Evolutionary conservation across 1,139 yeast genomes (phyloP).

Genomic region (Blastobotrys ciferrii): DNA sequence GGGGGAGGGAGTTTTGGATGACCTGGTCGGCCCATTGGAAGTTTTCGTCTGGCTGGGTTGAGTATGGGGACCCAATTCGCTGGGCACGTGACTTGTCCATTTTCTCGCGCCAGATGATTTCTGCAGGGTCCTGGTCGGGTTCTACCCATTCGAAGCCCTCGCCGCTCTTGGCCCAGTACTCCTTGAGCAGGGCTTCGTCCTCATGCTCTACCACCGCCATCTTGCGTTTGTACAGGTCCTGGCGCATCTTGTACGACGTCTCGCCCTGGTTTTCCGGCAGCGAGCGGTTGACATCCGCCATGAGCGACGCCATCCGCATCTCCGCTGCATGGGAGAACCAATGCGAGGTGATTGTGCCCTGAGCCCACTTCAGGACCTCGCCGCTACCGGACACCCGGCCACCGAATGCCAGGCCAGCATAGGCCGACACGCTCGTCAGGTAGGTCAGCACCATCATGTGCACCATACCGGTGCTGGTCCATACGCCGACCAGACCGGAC

Average conservation of each 20-base stretch:
- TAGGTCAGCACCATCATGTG: constrained; percentile 66
- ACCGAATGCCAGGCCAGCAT: constrained; percentile 54
- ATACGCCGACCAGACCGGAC: constrained; percentile 43
- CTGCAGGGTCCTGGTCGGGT: constrained; percentile 80
- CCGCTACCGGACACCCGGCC: constrained; percentile 65
- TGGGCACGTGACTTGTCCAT: constrained; percentile 28
- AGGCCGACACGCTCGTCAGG: constrained; percentile 53
- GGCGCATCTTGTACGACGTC: constrained; percentile 32
- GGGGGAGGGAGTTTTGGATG: constrained; percentile 28
- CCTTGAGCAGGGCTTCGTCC: constrained; percentile 58
- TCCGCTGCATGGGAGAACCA: constrained; percentile 71
- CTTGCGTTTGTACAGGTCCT: constrained; percentile 30
- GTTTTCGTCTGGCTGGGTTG: constrained; percentile 22
- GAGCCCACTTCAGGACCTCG: constrained; percentile 54
- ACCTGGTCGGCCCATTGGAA: constrained; percentile 30
- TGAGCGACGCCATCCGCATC: constrained; percentile 61
- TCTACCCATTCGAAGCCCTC: constrained; percentile 79
- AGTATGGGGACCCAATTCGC: constrained; percentile 28
- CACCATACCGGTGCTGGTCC: constrained; percentile 39
- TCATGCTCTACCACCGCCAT: constrained; percentile 60
- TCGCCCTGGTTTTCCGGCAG: constrained; percentile 43
- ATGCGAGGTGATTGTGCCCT: constrained; percentile 62
- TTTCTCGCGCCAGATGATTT: constrained; percentile 51
- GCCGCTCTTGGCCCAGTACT: constrained; percentile 76
- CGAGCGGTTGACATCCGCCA: constrained; percentile 59